Evolutionary conservation across 2,329 filamentous ascomycete species (phyloP), one percentile per base, ranked within the genome.

Genomic region (Fusarium ramigenum): DNA sequence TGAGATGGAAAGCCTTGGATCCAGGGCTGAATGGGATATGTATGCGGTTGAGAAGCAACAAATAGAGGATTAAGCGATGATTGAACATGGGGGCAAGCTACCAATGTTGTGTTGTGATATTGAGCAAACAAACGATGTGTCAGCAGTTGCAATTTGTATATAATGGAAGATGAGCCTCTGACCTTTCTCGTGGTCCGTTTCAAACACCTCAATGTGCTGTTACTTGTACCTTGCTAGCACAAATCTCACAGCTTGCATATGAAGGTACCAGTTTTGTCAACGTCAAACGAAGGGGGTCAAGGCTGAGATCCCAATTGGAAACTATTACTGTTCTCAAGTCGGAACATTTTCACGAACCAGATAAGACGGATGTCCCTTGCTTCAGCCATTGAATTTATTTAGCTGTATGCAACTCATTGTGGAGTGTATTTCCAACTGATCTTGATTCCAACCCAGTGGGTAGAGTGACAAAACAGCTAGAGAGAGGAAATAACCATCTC

Each of bases 371-470:
- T 28, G n/a, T 37, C 47, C 23, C 47, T 44, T 54, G 23, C 37
- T 61, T 66, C 49, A 62, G 61, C 64, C 61, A 58, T 52, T 62
- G 43, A 44, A 67, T 73, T 39, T 67, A 64, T 75, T 75, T 72
- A 49, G 46, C 59, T 73, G 57, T 25, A 36, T 49, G 50, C 52
- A 28, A 30, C 66, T 57, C 63, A 44, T 21, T 44, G 42, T 19
- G 15, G 56, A 63, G 58, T 58, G 50, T 36, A 46, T 18, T 57
- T 39, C 61, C 28, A 37, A 40, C 56, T 52, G n/a, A 21, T 69
- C 50, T 50, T 39, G 47, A 19, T 47, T 54, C 30, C 37, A 40
- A 37, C 52, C 39, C 19, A 2, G 34, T 16, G 19, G 56, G 19
- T n/a, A 53, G 53, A 65, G 28, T 28, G 30, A 36, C 46, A n/a